These are phyloP conservation scores for Fraxinus quadrangulata DNA, from an alignment of 257 asterid species.

Conservation along the genomic window DNA sequence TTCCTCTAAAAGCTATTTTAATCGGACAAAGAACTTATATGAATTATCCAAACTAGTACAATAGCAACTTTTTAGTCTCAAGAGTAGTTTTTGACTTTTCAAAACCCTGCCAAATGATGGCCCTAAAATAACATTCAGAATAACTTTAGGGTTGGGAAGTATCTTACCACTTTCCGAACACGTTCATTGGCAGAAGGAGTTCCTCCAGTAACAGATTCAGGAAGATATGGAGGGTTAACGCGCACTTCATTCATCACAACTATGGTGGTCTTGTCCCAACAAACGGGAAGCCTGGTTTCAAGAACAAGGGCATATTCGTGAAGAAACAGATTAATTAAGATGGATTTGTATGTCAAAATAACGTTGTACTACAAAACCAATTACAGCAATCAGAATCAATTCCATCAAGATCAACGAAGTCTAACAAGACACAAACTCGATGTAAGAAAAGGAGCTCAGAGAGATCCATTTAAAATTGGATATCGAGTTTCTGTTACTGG, in stretches of 20 bases:
- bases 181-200: slow-evolving; percentile 96
- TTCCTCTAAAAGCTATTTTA: too few relatives aligned
- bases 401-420: not conserved
- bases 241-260: slow-evolving; percentile 98
- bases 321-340: not conserved
- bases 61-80: too few relatives aligned
- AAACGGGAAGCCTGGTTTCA: slow-evolving; percentile 81
- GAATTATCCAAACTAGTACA: too few relatives aligned
- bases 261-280: slow-evolving; percentile 87
- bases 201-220: slow-evolving; percentile 89
- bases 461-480: not conserved
- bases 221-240: slow-evolving; percentile 88
- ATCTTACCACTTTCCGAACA: slow-evolving; percentile 92
- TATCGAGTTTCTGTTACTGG: not conserved
- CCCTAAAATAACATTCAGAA: not conserved
- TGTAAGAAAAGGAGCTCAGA: not conserved
- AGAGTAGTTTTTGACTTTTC: too few relatives aligned
- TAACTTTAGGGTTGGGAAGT: not conserved
- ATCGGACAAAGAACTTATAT: too few relatives aligned
- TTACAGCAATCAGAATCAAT: not conserved
- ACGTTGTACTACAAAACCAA: not conserved
- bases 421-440: not conserved
- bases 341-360: slow-evolving; percentile 4
- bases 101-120: too few relatives aligned
- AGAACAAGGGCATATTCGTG: not conserved